Evolutionary conservation across 768 basidiomycete species (phyloP), one percentile per base, ranked within the genome.

Genomic region (Leccinum uliginosum): DNA sequence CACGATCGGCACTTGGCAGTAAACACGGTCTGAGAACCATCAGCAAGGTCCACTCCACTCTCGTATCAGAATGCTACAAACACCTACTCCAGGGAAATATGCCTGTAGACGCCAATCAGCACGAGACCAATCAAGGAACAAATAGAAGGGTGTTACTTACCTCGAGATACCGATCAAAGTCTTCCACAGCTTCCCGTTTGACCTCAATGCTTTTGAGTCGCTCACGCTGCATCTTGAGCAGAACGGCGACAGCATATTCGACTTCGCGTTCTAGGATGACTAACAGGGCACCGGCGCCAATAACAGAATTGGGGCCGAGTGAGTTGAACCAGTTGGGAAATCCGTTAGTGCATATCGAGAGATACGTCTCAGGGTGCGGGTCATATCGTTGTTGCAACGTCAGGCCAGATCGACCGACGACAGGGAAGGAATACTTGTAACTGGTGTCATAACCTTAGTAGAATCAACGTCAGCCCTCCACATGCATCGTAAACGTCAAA

Each of bases 251-350:
- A 1, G 79, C 78, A 62, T 86, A 87, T 29, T 81, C 80, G 6
- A 83, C 76, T 60, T 84, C 78, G 12, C 75, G 70, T 67, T 87
- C 84, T 34, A 83, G 73, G 0, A 86, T 38, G 21, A 81, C 67
- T 3, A 85, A 64, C n/a, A 87, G 67, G 15, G 80, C 81, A 0
- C 84, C 83, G 0, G 79, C 74, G 3, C 81, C 83, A 15, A 85
- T 77, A 8, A 62, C 76, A 1, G 82, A 74, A 64, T 84, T 85
- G 2, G 86, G 85, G 0, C 85, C 85, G 10, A 81, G 62, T 19
- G 72, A 64, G 53, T 78, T 73, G 74, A 86, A 86, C 78, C 79
- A 82, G 68, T 86, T 87, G n/a, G 87, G 86, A 69, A 87, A 86
- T 8, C 81, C 83, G 48, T 85, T 81, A 19, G 82, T 76, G 21